Evolutionary conservation across 2,329 filamentous ascomycete genomes (phyloP).

Genomic region (Phoma sp.): DNA sequence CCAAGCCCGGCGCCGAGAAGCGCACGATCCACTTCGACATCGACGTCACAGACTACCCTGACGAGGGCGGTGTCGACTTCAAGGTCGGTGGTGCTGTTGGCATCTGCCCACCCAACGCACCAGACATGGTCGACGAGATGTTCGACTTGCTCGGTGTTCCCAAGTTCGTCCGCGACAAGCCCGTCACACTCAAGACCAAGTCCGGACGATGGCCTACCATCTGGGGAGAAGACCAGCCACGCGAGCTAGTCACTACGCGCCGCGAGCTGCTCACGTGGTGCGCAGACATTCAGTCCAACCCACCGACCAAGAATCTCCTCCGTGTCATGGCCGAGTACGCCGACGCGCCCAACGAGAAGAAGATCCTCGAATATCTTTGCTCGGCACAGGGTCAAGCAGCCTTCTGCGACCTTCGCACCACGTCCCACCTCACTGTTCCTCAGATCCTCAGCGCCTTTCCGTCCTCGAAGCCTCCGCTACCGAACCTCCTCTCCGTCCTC

Average conservation of each 20-base stretch:
- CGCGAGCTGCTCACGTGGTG: slow-evolving; percentile 96
- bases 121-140: slow-evolving; percentile 78
- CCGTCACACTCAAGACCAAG: slow-evolving; percentile 77
- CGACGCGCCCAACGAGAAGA: slow-evolving; percentile 79
- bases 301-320: slow-evolving; percentile 86
- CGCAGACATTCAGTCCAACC: slow-evolving; percentile 88
- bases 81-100: slow-evolving; percentile 96
- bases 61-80: slow-evolving; percentile 85
- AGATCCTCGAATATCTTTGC: slow-evolving; percentile 84
- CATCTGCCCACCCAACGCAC: slow-evolving; percentile 85
- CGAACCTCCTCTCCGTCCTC: slow-evolving; percentile 78
- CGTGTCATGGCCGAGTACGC: slow-evolving; percentile 87
- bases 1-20: slow-evolving; percentile 88
- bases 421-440: slow-evolving; percentile 79
- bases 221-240: slow-evolving; percentile 88
- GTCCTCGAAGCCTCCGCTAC: slow-evolving; percentile 85
- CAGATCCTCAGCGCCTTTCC: slow-evolving; percentile 93
- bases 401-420: slow-evolving; percentile 92
- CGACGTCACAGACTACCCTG: slow-evolving; percentile 92
- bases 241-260: slow-evolving; percentile 87
- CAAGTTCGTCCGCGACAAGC: slow-evolving; percentile 81
- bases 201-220: slow-evolving; percentile 94
- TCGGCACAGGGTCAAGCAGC: slow-evolving; percentile 88
- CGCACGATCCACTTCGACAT: slow-evolving; percentile 97
- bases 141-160: slow-evolving; percentile 83